Evolutionary conservation across 345 rosid genomes (phyloP).

Genomic region (Gossypium bickii): DNA sequence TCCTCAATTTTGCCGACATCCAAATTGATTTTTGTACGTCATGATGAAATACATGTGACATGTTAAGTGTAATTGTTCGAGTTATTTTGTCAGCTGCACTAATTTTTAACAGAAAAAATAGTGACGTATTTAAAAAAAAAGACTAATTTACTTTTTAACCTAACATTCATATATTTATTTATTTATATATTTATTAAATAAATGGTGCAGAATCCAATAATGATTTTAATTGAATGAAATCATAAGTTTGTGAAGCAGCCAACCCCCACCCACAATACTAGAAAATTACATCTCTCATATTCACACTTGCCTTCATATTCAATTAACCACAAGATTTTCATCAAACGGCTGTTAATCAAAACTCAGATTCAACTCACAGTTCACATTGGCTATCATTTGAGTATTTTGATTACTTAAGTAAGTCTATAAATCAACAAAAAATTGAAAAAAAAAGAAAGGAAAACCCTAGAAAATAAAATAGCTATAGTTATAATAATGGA

Average conservation of each 20-base stretch:
- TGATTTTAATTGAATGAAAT: too few species aligned
- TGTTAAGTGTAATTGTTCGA: accelerated
- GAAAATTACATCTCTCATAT: background rate
- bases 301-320: constrained; percentile 1
- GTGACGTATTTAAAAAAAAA: accelerated
- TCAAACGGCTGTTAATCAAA: background rate
- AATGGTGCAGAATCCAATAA: too few species aligned
- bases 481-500: background rate
- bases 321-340: background rate
- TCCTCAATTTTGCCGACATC: too few species aligned
- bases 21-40: too few species aligned
- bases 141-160: accelerated
- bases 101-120: too few species aligned
- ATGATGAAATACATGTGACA: too few species aligned
- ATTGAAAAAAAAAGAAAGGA: background rate
- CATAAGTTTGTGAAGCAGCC: background rate
- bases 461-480: background rate
- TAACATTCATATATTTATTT: accelerated
- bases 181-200: too few species aligned
- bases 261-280: background rate
- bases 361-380: background rate
- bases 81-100: accelerated
- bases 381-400: background rate
- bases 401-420: background rate
- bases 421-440: background rate